A percentile compares a stretch with the other conserved stretches of the same genome.
phyloP scores from a whole-genome alignment of 2,329 filamentous ascomycete species.

The Alternaria infectoria region DNA sequence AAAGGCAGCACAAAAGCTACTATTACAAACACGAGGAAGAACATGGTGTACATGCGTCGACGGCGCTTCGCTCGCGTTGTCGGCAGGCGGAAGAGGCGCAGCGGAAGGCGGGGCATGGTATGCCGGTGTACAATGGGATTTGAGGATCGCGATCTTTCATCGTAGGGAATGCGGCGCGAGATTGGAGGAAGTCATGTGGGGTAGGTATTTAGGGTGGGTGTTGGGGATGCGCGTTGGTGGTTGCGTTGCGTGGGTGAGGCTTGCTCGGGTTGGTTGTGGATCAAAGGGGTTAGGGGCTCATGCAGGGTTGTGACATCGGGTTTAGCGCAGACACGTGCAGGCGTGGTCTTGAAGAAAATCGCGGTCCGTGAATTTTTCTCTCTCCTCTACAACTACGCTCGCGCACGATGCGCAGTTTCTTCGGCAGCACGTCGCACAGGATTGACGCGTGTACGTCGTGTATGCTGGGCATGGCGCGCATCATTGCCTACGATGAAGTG shows the following conservation, averaged over 20 bases:
- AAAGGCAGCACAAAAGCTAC: slow-evolving; percentile 43
- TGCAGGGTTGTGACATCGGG: slow-evolving; percentile 7
- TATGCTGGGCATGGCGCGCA: background rate
- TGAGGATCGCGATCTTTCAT: background rate
- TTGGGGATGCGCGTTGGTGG: background rate
- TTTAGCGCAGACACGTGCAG: slow-evolving; percentile 21
- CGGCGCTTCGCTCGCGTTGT: slow-evolving; percentile 47
- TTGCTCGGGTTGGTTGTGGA: background rate
- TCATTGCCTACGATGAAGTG: background rate
- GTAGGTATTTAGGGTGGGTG: background rate
- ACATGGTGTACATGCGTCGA: slow-evolving; percentile 46
- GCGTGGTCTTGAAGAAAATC: slow-evolving; percentile 11
- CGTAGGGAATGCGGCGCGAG: background rate
- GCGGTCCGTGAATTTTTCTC: background rate
- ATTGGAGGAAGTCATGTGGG: background rate
- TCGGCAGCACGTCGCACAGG: background rate
- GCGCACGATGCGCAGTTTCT: background rate
- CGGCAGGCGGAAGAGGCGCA: slow-evolving; percentile 45
- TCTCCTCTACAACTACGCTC: background rate
- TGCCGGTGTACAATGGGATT: background rate
- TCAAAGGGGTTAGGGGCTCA: slow-evolving; percentile 13
- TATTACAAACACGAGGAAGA: slow-evolving; percentile 35
- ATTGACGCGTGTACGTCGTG: background rate
- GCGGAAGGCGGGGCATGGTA: slow-evolving; percentile 35
- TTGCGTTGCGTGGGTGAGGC: background rate